Base-by-base conservation (phyloP, 345 rosid genomes). In the Acer campestre region DNA sequence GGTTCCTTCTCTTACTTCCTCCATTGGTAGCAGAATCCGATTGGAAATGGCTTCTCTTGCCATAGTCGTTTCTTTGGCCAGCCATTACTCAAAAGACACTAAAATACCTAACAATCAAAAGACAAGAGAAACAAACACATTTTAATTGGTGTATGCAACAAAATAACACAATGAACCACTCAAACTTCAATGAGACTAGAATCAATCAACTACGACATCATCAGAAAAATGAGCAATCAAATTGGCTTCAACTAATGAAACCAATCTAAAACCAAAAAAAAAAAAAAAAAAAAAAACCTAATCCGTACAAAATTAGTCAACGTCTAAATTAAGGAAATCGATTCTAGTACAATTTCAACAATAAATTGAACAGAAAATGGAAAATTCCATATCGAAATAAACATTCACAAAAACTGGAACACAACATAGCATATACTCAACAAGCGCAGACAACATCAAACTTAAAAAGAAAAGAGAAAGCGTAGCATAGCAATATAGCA, bases 41-140 rank as follows among this genome's bases (percentile, higher is more conserved):
- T 64, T 87, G 94, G 44, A 85, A 84, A 85, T 71, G 82, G 67
- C 82, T 66, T 73, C 86, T 80, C 67, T 86, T 88, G 40, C 93
- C 91, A 44, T 84, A 81, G 75, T 67, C 76, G 71, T 85, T 88
- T 72, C 75, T 84, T 67, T 77, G 82, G 20, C 85, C 82, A 58
- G 87, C 90, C 95, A 91, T 91, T 62, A 51, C 16, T 64, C 25
- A 59, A 63, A n/a, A 42, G 49, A 17, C 46, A n/a, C 20, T 55
- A 22, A 2, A 68, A 10, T 55, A 17, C 48, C 22, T 46, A 25
- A 20, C 6, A 10, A 44, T 68, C 4, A 44, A 2, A 59, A 59
- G 22, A 35, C 6, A 35, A 35, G 38, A 4, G 2, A 53, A 46
- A 46, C 10, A 9, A 46, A 46, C 12, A 46, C 49, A 11, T 46